Conservation (phyloP, 768 basidiomycete species). For the Lactarius hatsudake region DNA sequence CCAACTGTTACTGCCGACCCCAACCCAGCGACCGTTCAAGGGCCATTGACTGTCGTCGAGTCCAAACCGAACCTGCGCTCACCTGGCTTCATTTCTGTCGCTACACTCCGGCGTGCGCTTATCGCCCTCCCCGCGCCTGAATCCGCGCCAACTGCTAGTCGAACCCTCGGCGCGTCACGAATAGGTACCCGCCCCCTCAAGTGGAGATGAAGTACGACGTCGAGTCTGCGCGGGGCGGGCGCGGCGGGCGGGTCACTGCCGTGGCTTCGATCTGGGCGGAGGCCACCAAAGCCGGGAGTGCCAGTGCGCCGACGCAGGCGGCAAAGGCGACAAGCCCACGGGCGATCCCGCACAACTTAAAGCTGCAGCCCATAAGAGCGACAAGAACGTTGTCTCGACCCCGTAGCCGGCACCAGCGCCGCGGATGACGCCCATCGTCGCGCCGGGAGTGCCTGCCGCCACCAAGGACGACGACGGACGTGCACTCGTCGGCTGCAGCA, state of each 20-base stretch:
- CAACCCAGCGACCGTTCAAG: too few species aligned
- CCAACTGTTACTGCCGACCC: not conserved
- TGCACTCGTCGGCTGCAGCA: not conserved
- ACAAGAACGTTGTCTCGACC: not conserved
- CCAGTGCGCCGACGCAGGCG: not conserved
- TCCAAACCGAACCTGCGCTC: conserved; percentile 59
- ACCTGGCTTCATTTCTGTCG: conserved; percentile 70
- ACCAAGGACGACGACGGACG: conserved; percentile 4
- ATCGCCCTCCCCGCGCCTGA: conserved; percentile 4
- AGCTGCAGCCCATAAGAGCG: not conserved
- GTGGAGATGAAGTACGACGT: conserved; percentile 67
- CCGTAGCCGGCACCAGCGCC: too few species aligned
- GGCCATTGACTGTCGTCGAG: conserved; percentile 2
- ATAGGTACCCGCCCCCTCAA: conserved; percentile 26
- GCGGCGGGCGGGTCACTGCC: conserved; percentile 69
- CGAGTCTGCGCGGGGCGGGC: conserved; percentile 73
- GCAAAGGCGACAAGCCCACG: conserved; percentile 13
- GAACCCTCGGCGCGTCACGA: not conserved
- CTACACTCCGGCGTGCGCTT: conserved; percentile 41
- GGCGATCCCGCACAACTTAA: not conserved
- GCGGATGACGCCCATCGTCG: not conserved
- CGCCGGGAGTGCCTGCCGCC: not conserved
- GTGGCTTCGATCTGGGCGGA: conserved; percentile 74
- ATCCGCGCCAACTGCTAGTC: not conserved
- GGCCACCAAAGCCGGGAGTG: not conserved